Percentiles rank a stretch among this genome's conserved stretches.
phyloP scores from a whole-genome alignment of 129 eudicot species.

The Flaveria ramosissima region DNA sequence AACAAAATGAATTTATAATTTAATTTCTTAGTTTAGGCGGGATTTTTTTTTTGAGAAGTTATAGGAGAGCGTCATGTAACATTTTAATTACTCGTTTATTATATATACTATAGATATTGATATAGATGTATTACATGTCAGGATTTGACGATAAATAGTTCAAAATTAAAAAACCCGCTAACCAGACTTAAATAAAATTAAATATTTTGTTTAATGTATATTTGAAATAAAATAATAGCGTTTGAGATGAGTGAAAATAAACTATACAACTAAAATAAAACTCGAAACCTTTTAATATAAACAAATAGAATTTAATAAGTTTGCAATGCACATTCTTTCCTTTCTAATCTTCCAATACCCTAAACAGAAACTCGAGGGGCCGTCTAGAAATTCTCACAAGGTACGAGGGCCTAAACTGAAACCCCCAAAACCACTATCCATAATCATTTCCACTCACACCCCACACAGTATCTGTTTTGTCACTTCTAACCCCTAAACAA shows the following conservation, averaged over 20 bases:
- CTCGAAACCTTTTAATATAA: neutral
- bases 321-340: slow-evolving; percentile 23
- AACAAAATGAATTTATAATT: too few relatives aligned
- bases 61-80: too few relatives aligned
- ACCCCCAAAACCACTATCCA: slow-evolving; percentile 27
- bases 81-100: too few relatives aligned
- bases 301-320: slow-evolving; percentile 17
- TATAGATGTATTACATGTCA: too few relatives aligned
- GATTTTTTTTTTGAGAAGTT: too few relatives aligned
- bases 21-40: too few relatives aligned
- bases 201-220: neutral
- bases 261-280: neutral
- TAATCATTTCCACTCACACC: neutral
- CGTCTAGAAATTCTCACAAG: neutral
- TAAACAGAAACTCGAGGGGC: slow-evolving; percentile 23
- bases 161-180: too few relatives aligned
- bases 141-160: too few relatives aligned
- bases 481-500: slow-evolving; percentile 36
- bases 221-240: neutral
- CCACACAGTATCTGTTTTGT: neutral
- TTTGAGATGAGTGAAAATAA: neutral
- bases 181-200: too few relatives aligned
- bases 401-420: slow-evolving; percentile 33
- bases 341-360: slow-evolving; percentile 17
- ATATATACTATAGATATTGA: too few relatives aligned